Base-by-base conservation (phyloP, 1,139 yeast species). In the Lodderomyces elongisporus region DNA sequence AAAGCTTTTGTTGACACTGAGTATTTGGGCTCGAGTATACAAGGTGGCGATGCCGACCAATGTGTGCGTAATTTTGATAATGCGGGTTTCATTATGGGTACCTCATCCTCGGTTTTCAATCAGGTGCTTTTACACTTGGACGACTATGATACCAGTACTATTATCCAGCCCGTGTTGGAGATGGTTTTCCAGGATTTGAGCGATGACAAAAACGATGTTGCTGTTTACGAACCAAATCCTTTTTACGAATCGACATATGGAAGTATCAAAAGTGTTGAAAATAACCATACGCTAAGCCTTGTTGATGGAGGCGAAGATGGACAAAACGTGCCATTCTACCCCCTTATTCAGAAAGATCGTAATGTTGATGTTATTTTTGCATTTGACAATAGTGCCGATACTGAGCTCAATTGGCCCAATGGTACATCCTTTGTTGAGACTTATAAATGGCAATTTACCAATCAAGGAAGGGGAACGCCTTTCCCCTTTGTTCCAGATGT, bases 271-370 rank as follows among this genome's bases (percentile, higher is more conserved):
- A 45, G 46, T 33, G 52, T 68, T 37, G 43, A 54, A 31, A 35
- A 47, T 33, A 52, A 55, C 45, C 66, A 70, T 5, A 60, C 73
- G 3, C 65, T 88, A 31, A 74, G 59, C 48, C 65, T 87, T 38
- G 89, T 79, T 14, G 96, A 88, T 53, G 96, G 96, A 41, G 95
- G 96, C 44, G 89, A 82, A 56, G 95, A 85, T 57, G 58, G 55
- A 7, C 91, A 87, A 54, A 82, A 82, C 46, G 68, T 88, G 18
- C 96, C 96, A 5, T 60, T 85, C 30, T 66, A 73, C 39, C 96
- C 96, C 14, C 65, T 87, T 46, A 56, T 87, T 32, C 91, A 81
- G 55, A 72, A 76, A 6, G 72, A 70, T 30, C 74, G 96, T 51
- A 62, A 66, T 7, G 66, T 87, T 15, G 96, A 88, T 52, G 75